These are phyloP conservation scores for Speleostelium caveatum DNA, from an alignment of 78 protist species.

Conservation along the genomic window DNA sequence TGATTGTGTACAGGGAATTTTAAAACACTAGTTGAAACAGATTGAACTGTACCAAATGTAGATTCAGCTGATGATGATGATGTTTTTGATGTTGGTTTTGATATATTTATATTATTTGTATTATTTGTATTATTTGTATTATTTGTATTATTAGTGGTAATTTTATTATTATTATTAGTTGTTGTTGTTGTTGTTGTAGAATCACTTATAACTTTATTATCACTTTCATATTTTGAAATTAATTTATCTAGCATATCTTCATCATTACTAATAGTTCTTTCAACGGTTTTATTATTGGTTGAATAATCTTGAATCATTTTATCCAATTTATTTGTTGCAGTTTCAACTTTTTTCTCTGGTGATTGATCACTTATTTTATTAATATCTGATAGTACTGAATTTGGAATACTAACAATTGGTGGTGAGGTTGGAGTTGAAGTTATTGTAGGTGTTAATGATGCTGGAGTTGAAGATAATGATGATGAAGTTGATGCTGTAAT, in stretches of 20 bases:
- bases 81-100: not conserved
- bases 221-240: not conserved
- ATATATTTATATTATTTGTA: not conserved
- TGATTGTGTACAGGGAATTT: too few species aligned
- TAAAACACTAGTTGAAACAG: not conserved
- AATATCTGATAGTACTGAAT: constrained; percentile 9
- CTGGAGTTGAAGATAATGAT: not conserved
- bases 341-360: constrained; percentile 12
- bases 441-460: not conserved
- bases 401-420: constrained; percentile 4
- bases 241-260: not conserved
- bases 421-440: not conserved
- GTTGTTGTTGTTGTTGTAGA: constrained; percentile 19
- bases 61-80: not conserved
- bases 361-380: not conserved
- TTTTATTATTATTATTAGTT: too few species aligned
- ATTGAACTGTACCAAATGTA: not conserved
- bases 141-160: not conserved
- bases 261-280: not conserved
- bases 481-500: not conserved
- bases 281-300: not conserved
- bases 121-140: not conserved
- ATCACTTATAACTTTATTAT: too few species aligned
- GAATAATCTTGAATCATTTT: constrained; percentile 29
- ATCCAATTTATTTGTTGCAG: constrained; percentile 31